Evolutionary conservation across 208 protist species (phyloP).

Genomic region (Perkinsela sp.): DNA sequence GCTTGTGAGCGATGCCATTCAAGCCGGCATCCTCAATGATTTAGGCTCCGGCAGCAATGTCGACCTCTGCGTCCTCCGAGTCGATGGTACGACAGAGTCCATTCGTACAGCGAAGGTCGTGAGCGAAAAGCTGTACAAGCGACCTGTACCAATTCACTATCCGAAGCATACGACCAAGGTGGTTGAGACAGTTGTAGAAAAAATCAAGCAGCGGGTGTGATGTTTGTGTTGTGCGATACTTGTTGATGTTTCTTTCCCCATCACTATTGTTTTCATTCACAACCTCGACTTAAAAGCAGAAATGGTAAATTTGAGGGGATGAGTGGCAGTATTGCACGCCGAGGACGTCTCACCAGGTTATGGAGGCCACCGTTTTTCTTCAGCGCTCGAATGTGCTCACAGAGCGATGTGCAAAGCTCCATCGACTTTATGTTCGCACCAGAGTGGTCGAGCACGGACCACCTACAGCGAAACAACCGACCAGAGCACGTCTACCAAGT

Average conservation of each 20-base stretch:
- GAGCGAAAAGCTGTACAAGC: neutral
- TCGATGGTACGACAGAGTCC: neutral
- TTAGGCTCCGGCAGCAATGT: conserved; percentile 95
- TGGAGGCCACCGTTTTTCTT: too few relatives aligned
- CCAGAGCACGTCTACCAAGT: neutral
- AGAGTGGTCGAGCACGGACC: neutral
- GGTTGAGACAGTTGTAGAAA: neutral
- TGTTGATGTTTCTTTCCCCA: too few relatives aligned
- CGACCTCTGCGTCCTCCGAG: conserved; percentile 86
- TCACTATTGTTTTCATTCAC: too few relatives aligned
- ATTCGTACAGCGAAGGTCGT: neutral
- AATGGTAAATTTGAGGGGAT: too few relatives aligned
- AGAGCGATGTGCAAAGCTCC: neutral
- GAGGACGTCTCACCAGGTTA: neutral
- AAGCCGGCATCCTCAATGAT: conserved; percentile 98
- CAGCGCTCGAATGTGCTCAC: too few relatives aligned
- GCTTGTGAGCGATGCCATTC: conserved; percentile 84
- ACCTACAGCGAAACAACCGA: neutral
- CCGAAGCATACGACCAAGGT: neutral
- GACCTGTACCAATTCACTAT: neutral
- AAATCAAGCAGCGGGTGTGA: neutral
- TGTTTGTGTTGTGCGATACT: too few relatives aligned
- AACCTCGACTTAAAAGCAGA: too few relatives aligned
- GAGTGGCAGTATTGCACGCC: neutral
- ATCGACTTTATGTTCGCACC: neutral